phyloP scores from a whole-genome alignment of 2,329 filamentous ascomycete species.

The Diplocarpon rosae region DNA sequence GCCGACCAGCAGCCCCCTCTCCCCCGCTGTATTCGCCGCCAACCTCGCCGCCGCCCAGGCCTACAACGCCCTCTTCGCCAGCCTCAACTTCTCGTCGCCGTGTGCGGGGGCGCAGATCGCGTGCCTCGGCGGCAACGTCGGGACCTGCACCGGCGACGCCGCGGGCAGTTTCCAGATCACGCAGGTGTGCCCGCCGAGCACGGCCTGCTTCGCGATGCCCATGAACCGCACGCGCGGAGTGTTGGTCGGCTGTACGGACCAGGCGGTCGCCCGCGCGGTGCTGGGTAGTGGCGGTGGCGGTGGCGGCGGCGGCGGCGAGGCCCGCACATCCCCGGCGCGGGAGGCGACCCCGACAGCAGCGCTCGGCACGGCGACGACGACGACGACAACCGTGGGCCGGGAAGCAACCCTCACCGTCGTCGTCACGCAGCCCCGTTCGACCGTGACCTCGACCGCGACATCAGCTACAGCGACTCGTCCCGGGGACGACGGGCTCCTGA shows the following conservation, averaged over 20 bases:
- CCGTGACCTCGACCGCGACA: not conserved
- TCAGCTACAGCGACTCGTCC: not conserved
- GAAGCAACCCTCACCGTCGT: not conserved
- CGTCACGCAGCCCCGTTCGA: not conserved
- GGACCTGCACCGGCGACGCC: constrained; percentile 34
- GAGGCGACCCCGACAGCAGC: not conserved
- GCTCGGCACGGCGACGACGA: not conserved
- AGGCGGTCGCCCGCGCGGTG: constrained; percentile 31
- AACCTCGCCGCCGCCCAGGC: constrained; percentile 26
- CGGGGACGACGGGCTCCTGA: not conserved
- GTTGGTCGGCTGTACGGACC: constrained; percentile 36
- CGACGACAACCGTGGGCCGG: not conserved
- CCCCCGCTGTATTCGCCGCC: constrained; percentile 12
- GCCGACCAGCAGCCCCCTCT: constrained; percentile 3
- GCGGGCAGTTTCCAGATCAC: constrained; percentile 33
- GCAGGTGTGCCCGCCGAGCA: constrained; percentile 27
- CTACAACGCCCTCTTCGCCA: constrained; percentile 22
- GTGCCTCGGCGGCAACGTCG: constrained; percentile 40
- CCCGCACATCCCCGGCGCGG: not conserved
- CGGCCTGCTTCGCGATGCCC: constrained; percentile 43
- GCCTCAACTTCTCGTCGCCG: constrained; percentile 31
- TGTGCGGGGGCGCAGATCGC: constrained; percentile 39
- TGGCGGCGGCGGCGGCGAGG: not conserved
- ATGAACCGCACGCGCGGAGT: constrained; percentile 39
- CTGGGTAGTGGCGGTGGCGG: constrained; percentile 27